phyloP scores from a whole-genome alignment of 2,329 filamentous ascomycete genomes.

The Epichloe sibirici region DNA sequence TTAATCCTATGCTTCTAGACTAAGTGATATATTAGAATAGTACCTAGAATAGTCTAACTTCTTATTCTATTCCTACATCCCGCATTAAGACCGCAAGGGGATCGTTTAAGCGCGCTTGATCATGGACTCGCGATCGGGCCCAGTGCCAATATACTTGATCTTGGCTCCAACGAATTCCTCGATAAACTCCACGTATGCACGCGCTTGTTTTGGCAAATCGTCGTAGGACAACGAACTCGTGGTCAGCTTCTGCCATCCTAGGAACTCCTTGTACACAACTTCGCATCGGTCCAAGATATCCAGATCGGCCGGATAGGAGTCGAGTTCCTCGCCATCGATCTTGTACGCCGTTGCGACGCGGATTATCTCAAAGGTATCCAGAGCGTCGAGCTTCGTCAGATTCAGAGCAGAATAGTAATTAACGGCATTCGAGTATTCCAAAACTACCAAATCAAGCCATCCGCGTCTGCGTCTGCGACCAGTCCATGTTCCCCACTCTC shows the following conservation, averaged over 20 bases:
- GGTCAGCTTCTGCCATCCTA: conserved; percentile 57
- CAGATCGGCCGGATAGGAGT: conserved; percentile 52
- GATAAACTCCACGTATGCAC: conserved; percentile 53
- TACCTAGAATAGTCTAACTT: too few relatives aligned
- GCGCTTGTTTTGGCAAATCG: conserved; percentile 51
- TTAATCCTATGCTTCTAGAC: too few relatives aligned
- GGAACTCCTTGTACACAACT: conserved; percentile 55
- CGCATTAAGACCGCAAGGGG: background rate
- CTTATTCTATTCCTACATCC: background rate
- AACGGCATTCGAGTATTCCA: conserved; percentile 46
- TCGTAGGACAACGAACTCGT: conserved; percentile 46
- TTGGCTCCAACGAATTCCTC: conserved; percentile 16
- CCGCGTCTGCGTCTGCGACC: conserved; percentile 47
- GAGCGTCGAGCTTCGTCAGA: conserved; percentile 20
- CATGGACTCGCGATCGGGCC: conserved; percentile 53
- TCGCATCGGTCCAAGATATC: conserved; percentile 44
- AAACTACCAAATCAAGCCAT: conserved; percentile 22
- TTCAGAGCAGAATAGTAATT: conserved; percentile 56
- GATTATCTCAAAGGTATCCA: conserved; percentile 7
- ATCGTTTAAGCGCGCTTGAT: conserved; percentile 24
- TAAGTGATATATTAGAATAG: too few relatives aligned
- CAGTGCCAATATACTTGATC: conserved; percentile 48
- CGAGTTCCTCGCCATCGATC: conserved; percentile 14
- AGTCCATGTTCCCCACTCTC: conserved; percentile 36
- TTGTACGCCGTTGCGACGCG: background rate